Evolutionary conservation across 257 asterid species (phyloP).

Genomic region (Phtheirospermum japonicum): DNA sequence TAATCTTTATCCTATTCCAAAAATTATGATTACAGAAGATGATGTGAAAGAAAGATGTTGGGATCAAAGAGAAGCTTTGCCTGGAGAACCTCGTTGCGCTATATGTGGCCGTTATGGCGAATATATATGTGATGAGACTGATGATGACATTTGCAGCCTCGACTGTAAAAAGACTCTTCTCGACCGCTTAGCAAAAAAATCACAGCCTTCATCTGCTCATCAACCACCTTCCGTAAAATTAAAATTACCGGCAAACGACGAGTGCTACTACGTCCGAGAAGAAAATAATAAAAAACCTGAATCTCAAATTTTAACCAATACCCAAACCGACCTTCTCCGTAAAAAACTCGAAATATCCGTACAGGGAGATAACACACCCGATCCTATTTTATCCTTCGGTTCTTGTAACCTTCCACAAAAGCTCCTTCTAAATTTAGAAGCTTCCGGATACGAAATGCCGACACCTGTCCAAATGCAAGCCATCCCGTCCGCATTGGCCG

Average conservation of each 20-base stretch:
- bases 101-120: constrained; percentile 92
- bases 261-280: constrained; percentile 74
- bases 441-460: constrained; percentile 82
- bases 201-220: constrained; percentile 25
- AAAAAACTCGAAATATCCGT: constrained; percentile 62
- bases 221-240: constrained; percentile 32
- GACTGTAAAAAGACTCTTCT: constrained; percentile 73
- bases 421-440: constrained; percentile 74
- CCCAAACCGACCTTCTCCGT: constrained; percentile 51
- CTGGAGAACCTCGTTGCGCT: constrained; percentile 72
- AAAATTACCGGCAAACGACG: constrained; percentile 62
- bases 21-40: constrained; percentile 36
- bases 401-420: constrained; percentile 69
- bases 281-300: constrained; percentile 28
- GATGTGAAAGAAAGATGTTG: constrained; percentile 66
- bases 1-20: constrained; percentile 8
- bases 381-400: constrained; percentile 67
- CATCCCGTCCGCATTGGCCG: constrained; percentile 67
- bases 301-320: constrained; percentile 28
- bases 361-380: constrained; percentile 50
- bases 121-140: constrained; percentile 86
- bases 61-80: constrained; percentile 86
- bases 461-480: constrained; percentile 98
- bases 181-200: constrained; percentile 35
- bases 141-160: constrained; percentile 84